phyloP scores from a whole-genome alignment of 2,329 filamentous ascomycete species.

The Huntiella abstrusa region DNA sequence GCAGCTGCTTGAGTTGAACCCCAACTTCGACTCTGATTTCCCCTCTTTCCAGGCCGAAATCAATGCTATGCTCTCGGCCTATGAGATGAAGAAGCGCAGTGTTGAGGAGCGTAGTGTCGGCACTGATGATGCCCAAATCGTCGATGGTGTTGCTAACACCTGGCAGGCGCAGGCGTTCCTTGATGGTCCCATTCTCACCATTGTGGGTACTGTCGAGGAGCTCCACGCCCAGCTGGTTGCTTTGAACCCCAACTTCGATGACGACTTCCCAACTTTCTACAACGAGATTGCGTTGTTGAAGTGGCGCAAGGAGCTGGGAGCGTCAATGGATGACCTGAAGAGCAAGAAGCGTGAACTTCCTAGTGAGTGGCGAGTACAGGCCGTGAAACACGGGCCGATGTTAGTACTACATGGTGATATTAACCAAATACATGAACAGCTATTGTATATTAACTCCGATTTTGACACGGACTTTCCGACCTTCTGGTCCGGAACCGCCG shows the following conservation, averaged over 20 bases:
- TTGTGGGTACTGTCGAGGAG: slow-evolving; percentile 13
- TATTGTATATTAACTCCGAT: slow-evolving; percentile 12
- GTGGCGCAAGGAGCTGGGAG: slow-evolving; percentile 1
- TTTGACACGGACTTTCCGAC: slow-evolving; percentile 12
- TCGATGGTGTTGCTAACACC: not conserved
- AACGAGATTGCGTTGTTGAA: slow-evolving; percentile 2
- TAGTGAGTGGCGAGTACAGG: slow-evolving; percentile 5
- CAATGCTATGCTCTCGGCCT: slow-evolving; percentile 2
- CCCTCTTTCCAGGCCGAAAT: slow-evolving; percentile 7
- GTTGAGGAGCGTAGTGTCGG: not conserved
- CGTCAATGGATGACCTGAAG: not conserved
- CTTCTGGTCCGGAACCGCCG: not conserved
- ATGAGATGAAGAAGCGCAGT: not conserved
- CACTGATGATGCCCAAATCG: not conserved
- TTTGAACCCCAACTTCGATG: slow-evolving; percentile 13
- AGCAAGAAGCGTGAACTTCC: not conserved
- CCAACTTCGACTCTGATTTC: slow-evolving; percentile 12
- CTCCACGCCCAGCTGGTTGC: slow-evolving; percentile 11
- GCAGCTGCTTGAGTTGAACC: slow-evolving; percentile 12
- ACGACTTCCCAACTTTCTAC: slow-evolving; percentile 7
- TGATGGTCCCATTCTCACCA: slow-evolving; percentile 7
- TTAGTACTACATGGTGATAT: slow-evolving; percentile 11
- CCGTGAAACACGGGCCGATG: not conserved
- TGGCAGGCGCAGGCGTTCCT: slow-evolving; percentile 13
- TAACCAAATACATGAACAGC: slow-evolving; percentile 12